Percentiles rank a stretch among this genome's conserved stretches.
Evolutionary conservation across 768 basidiomycete genomes (phyloP).

Genomic region (Serendipita indica): DNA sequence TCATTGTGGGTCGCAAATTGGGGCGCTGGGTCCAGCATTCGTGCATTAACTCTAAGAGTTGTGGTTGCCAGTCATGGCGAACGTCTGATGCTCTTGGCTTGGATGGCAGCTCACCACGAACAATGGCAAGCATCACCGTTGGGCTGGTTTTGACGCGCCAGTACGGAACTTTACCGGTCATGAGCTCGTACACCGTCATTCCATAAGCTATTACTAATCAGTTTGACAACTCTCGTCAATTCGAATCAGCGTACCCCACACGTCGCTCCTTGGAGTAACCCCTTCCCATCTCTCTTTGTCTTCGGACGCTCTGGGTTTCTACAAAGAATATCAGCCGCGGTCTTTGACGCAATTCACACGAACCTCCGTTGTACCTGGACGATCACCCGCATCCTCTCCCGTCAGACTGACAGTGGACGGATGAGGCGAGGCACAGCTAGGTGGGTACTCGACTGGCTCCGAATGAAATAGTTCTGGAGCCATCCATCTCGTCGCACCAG

Average conservation of each 20-base stretch:
- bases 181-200: conserved; percentile 4
- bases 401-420: too few relatives aligned
- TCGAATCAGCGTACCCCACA: neutral
- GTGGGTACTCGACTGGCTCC: neutral
- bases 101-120: neutral
- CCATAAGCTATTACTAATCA: neutral
- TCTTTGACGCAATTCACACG: too few relatives aligned
- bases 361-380: too few relatives aligned
- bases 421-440: conserved; percentile 1
- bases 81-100: neutral
- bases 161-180: conserved; percentile 6
- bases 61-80: neutral
- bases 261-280: neutral
- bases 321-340: too few relatives aligned
- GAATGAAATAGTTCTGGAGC: conserved; percentile 1
- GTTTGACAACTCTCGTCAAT: neutral
- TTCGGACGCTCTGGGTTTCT: neutral
- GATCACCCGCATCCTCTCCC: too few relatives aligned
- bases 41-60: conserved; percentile 5
- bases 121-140: neutral
- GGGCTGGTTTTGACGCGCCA: conserved; percentile 1
- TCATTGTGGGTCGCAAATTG: neutral
- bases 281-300: neutral
- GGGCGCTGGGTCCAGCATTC: neutral
- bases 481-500: conserved; percentile 3